Conservation (phyloP, 768 basidiomycete genomes). For the Grammothele lineata region DNA sequence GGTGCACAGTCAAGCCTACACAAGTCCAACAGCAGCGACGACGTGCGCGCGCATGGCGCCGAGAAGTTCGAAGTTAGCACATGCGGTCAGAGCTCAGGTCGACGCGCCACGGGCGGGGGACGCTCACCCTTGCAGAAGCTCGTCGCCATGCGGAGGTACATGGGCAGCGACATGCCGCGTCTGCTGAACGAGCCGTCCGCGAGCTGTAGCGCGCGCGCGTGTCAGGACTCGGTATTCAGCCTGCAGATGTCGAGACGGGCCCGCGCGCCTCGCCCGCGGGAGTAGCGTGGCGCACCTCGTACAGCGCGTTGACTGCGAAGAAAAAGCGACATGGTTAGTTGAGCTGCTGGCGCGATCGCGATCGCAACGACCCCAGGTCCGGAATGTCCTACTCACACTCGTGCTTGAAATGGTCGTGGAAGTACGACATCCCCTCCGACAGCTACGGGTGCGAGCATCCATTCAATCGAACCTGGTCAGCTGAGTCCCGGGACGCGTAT, state of each 20-base stretch:
- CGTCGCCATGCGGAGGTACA: conserved; percentile 38
- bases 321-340: neutral
- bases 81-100: no score
- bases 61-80: no score
- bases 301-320: conserved; percentile 38
- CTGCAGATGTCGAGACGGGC: no score
- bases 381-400: conserved; percentile 38
- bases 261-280: no score
- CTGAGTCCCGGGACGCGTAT: no score
- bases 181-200: conserved; percentile 49
- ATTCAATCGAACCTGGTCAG: neutral
- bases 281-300: conserved; percentile 40
- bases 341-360: neutral
- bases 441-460: conserved; percentile 5
- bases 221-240: no score
- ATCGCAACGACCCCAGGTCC: neutral
- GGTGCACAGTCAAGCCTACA: conserved; percentile 55
- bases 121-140: conserved; percentile 38
- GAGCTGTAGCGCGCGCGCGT: conserved; percentile 28
- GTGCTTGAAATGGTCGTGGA: conserved; percentile 38
- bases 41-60: no score
- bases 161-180: conserved; percentile 38
- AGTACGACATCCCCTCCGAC: conserved; percentile 18
- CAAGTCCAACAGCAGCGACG: no score
- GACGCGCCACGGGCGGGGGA: neutral